Evolutionary conservation across 495 filamentous ascomycete species (phyloP), one percentile per base, ranked within the genome.

Genomic region (Penicillium simplicissimum): DNA sequence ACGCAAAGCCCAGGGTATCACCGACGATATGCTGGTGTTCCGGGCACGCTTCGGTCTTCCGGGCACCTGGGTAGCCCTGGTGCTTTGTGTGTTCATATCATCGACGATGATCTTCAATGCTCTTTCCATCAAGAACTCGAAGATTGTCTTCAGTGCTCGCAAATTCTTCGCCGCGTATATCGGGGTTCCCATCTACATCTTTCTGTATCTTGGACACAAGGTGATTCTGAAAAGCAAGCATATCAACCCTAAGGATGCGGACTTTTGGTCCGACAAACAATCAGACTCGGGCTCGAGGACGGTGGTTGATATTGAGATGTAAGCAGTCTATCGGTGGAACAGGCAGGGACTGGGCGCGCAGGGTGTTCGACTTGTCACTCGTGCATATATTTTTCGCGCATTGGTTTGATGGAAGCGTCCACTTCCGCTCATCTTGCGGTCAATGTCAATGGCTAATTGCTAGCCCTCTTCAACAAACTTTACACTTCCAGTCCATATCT

Each of bases 111-210:
- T 88, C 57, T 90, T 88, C 67, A 83, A 82, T 60, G 83, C 90
- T 9, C 91, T 92, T 63, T 67, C 79, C 15, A 69, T 71, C 8
- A 58, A 60, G 2, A 47, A 57, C 1, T 60, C 60, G 13, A 81
- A 79, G 37, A 75, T 80, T 8, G 76, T 76, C 13, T 82, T 86
- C 61, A 77, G 85, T 53, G 82, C 85, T 57, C 81, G 82, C 64
- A 88, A 85, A 56, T 91, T 93, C 68, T 76, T 95, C 66, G 91
- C 89, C 0, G 87, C 86, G 4, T 93, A 92, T 66, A 80, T 91
- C 4, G 89, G 88, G 23, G 89, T 96, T 59, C 88, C 89, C 5
- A 67, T 93, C n/a, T 94, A 90, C 66, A 61, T 94, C 0, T 72
- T 81, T 40, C 78, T 91, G 71, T 84, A 91, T 67, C 67, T 86